Base-by-base conservation (phyloP, 2,329 filamentous ascomycete species). In the Aspergillus viridinutans region DNA sequence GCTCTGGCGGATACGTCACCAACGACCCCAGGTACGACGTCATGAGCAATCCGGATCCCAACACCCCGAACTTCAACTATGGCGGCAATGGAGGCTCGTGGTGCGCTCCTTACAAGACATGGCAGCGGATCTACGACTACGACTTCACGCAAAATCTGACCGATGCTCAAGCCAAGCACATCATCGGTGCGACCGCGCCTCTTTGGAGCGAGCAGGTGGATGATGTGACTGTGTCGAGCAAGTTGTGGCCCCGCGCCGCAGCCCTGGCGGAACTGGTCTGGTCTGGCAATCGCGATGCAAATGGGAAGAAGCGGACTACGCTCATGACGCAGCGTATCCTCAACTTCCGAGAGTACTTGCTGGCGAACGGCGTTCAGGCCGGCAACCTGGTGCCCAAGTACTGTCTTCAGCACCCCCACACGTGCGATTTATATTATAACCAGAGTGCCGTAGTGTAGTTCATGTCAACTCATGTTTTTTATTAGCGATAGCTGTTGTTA, bases 81-180 rank as follows among this genome's bases (percentile, higher is more conserved):
- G 74, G 74, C n/a, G 82, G 77, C 48, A 60, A 55, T 23, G 81
- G 82, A 42, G 82, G 81, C 20, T 81, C 78, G n/a, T 84, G 81
- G 81, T 84, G 82, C 64, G 78, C 77, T 0, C 82, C 82, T 0
- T 84, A 83, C 75, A 84, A 84, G 68, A 83, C 80, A 21, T 84
- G 81, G 81, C 82, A 84, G 67, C 81, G 81, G 50, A 83, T 84
- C 69, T 84, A 84, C 70, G 75, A 82, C 74, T 84, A 79, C 67
- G 81, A 84, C 70, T 83, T 84, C 66, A 80, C 80, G 0, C 59
- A 68, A 49, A 78, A 78, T 61, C 75, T 84, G 7, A 80, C 79
- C 1, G 70, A 70, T 0, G 61, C 67, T 0, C 75, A 84, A 61
- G 76, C 77, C 40, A 70, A 74, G 50, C 81, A 81, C 54, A 66